Percentiles rank a stretch among this genome's conserved stretches.
Evolutionary conservation across 176 grass and related monocot genomes (phyloP).

Genomic region (Stipa capillata): DNA sequence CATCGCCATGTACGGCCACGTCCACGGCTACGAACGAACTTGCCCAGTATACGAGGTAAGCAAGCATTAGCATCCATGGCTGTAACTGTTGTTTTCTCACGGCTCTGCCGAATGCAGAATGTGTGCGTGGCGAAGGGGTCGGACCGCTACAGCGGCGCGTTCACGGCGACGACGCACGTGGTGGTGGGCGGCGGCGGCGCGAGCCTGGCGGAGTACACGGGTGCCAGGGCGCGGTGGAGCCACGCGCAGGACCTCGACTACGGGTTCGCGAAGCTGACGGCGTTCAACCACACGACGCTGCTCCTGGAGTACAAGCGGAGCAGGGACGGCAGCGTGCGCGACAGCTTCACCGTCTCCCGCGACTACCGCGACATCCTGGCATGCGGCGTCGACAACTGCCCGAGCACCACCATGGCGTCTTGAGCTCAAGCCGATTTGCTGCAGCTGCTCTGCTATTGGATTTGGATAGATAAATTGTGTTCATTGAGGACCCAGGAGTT

Average conservation of each 20-base stretch:
- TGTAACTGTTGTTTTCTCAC: too few relatives aligned
- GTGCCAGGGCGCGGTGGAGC: conserved; percentile 52
- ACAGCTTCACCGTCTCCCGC: conserved; percentile 66
- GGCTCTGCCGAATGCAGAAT: too few relatives aligned
- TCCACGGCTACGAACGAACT: conserved; percentile 87
- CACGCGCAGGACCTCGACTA: conserved; percentile 67
- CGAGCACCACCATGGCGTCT: conserved; percentile 34
- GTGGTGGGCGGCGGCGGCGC: conserved; percentile 82
- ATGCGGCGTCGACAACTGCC: conserved; percentile 61
- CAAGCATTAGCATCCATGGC: too few relatives aligned
- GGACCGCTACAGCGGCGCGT: conserved; percentile 56
- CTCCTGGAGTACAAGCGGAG: conserved; percentile 85
- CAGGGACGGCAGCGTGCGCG: conserved; percentile 62
- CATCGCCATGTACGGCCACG: conserved; percentile 65
- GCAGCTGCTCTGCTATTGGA: not conserved
- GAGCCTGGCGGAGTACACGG: conserved; percentile 54
- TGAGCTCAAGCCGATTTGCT: not conserved
- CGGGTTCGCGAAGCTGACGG: conserved; percentile 76
- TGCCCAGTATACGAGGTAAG: conserved; percentile 78
- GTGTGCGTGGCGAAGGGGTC: conserved; percentile 56
- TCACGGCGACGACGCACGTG: conserved; percentile 85
- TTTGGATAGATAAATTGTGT: not conserved
- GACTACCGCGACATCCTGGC: conserved; percentile 71
- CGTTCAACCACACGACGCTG: conserved; percentile 70
- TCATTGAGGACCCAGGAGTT: too few relatives aligned